A percentile compares a stretch with the other conserved stretches of the same genome.
phyloP scores from a whole-genome alignment of 2,329 filamentous ascomycete species.

The Lasiodiplodia citricola region DNA sequence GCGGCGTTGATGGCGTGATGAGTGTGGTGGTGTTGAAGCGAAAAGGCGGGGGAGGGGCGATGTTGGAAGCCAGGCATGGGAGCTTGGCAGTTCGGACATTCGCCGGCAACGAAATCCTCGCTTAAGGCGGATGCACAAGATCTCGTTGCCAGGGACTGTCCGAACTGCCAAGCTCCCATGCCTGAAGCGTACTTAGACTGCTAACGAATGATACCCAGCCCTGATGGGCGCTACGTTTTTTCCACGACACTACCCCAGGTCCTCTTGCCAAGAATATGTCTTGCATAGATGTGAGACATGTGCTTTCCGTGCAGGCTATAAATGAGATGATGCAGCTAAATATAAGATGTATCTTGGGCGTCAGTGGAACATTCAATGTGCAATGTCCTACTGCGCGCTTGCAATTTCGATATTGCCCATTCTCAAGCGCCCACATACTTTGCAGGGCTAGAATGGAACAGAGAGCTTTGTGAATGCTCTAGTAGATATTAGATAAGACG shows the following conservation, averaged over 20 bases:
- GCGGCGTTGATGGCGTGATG: slow-evolving; percentile 23
- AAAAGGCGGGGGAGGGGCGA: not conserved
- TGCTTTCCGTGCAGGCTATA: not conserved
- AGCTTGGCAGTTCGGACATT: no score
- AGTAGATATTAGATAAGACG: not conserved
- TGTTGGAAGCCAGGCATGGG: no score
- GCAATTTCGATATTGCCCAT: not conserved
- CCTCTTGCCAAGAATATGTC: not conserved
- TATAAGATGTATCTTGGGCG: no score
- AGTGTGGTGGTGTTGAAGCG: not conserved
- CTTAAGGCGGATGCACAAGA: no score
- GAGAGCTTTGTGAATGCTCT: no score
- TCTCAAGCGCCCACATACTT: not conserved
- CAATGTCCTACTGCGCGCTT: not conserved
- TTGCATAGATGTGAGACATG: not conserved
- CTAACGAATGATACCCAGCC: slow-evolving; percentile 19
- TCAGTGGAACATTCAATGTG: no score
- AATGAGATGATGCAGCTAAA: no score
- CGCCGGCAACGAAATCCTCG: no score
- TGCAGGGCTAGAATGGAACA: no score
- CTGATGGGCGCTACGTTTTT: slow-evolving; percentile 2
- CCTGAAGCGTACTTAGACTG: not conserved
- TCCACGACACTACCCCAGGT: not conserved
- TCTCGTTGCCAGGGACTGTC: no score
- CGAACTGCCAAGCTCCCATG: no score